Base-by-base conservation (phyloP, 2,329 filamentous ascomycete genomes). In the Fusarium albidum region DNA sequence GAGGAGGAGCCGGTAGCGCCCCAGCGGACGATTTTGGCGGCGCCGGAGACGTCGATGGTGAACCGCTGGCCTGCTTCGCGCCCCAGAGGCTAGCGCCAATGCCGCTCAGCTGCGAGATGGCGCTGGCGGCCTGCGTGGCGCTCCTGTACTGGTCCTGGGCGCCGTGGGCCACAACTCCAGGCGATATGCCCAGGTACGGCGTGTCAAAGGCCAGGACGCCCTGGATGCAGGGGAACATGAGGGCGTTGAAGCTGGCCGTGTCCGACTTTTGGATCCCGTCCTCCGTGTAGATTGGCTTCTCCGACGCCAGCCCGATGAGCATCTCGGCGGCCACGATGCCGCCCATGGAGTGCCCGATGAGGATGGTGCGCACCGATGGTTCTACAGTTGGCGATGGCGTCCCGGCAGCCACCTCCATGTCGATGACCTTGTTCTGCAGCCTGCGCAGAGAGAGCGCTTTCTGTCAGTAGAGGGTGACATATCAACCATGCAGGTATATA, bases 301-400 rank as follows among this genome's bases (percentile, higher is more conserved):
- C 83, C 8, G 79, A 80, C 1, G 81, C 77, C 44, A 98, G 82
- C 33, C 87, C 82, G 64, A 97, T 84, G 58, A 94, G 80, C 12
- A 92, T 89, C 70, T 98, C 95, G 28, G 92, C 94, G 10, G 92
- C 94, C 39, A 98, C 92, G 66, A 98, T 97, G 65, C 95, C 95
- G 64, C 90, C 90, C 90, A 90, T 97, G 9, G 89, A 93, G 72
- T 97, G 93, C 18, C 93, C 93, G 51, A 96, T 78, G 13, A 97
- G 82, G 39, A 96, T 82, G 25, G 90, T 89, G 67, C 87, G 88
- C 15, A 96, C 91, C 1, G 89, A 92, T 6, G 92, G 92, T 56
- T 96, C 91, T 59, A 96, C 82, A 1, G 91, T 96, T 1, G 93
- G 93, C 6, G 89, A 93, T 2, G 90, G 84, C 1, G 92, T 94